Base-by-base conservation (phyloP, 495 filamentous ascomycete species). In the Margaritispora aquatica region DNA sequence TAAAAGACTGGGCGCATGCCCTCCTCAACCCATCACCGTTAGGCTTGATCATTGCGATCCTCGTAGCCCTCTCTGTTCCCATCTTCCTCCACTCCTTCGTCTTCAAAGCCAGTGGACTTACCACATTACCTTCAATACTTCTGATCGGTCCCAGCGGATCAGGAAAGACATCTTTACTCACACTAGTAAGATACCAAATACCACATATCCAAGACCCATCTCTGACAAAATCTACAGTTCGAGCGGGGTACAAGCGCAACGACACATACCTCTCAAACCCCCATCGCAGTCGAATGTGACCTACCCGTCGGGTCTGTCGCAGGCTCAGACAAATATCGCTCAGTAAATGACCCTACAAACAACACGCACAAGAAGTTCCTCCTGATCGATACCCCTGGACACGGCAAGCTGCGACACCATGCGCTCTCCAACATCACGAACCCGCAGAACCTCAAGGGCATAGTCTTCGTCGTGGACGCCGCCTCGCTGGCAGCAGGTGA, bases 381-480 rank as follows among this genome's bases (percentile, higher is more conserved):
- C 51, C 73, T 97, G 24, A 72, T 84, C 67, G 93, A 98, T 75
- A 97, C 94, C 2, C 93, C 93, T 1, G 93, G 93, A 55, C 94
- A 97, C 77, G 92, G 90, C 53, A 98, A 98, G 70, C 83, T 97
- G 8, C 89, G 94, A 50, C 77, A 80, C 60, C 65, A 81, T 70
- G 70, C 79, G n/a, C 69, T 82, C 47, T 58, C 72, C 21, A 56
- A 71, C 71, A 73, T 84, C 58, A 69, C 69, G 8, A 77, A 77
- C 51, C 75, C 72, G 20, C 71, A 74, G 46, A 82, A 79, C 57
- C 73, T 92, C 23, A 83, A 84, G 38, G 91, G 88, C n/a, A 74
- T 98, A 41, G 74, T 97, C 29, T 97, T 91, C 73, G 74, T 96
- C 57, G 82, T 96, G 22, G 94, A 98, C 72, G 87, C 94, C 13